Conservation (phyloP, 2,329 filamentous ascomycete genomes). For the Fusarium goolgardi region DNA sequence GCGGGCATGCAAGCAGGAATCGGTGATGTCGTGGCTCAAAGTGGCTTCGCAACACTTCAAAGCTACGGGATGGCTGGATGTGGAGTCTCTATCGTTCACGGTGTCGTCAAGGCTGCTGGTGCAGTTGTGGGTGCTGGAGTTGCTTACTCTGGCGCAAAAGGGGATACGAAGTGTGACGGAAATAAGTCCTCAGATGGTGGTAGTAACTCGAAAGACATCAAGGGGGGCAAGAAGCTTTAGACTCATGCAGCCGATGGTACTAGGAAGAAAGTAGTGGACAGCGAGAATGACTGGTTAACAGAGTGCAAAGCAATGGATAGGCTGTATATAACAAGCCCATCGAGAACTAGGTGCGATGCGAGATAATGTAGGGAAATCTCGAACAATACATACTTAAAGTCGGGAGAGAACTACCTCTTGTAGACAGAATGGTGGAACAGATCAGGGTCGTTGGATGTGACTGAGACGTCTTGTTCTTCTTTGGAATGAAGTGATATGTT, state of each 20-base stretch:
- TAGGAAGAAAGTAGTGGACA: background rate
- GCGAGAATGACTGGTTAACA: background rate
- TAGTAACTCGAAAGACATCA: background rate
- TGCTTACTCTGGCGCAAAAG: background rate
- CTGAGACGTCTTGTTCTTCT: background rate
- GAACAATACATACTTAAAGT: background rate
- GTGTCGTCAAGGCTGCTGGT: conserved; percentile 24
- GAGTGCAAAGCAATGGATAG: background rate
- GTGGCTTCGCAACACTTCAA: conserved; percentile 48
- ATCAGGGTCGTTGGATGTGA: background rate
- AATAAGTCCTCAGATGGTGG: background rate
- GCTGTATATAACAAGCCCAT: background rate
- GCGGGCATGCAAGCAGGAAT: conserved; percentile 43
- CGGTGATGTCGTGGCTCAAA: conserved; percentile 42
- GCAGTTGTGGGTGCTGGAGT: background rate
- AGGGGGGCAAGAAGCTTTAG: background rate
- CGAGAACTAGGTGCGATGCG: background rate
- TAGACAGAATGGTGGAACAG: background rate
- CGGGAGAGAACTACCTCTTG: background rate
- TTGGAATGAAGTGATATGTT: background rate
- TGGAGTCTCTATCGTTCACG: conserved; percentile 36
- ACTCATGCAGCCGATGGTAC: background rate
- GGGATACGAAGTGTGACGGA: background rate
- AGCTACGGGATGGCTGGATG: conserved; percentile 49
- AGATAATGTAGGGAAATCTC: background rate